These are phyloP conservation scores for Mortierella claussenii DNA, from an alignment of 192 early-diverging fungal genomes.

Conservation along the genomic window DNA sequence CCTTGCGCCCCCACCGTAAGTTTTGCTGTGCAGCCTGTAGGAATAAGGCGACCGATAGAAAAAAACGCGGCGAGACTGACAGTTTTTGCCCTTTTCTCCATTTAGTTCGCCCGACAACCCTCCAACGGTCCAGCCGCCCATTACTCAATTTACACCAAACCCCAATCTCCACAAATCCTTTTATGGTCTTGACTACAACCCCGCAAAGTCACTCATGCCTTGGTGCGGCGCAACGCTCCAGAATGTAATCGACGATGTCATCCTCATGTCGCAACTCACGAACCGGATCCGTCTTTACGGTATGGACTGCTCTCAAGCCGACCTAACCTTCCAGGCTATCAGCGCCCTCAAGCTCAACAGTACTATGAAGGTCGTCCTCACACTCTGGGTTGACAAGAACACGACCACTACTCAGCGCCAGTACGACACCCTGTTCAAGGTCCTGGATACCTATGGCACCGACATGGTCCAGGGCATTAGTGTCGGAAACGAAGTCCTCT, in stretches of 20 bases:
- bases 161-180: conserved; percentile 51
- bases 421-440: conserved; percentile 44
- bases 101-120: conserved; percentile 23
- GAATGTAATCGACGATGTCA: conserved; percentile 53
- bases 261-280: conserved; percentile 54
- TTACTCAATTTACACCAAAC: conserved; percentile 40
- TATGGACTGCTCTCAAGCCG: conserved; percentile 56
- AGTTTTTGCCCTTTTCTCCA: background rate
- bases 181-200: conserved; percentile 57
- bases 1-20: conserved; percentile 31
- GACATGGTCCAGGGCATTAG: conserved; percentile 56
- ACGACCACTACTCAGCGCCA: conserved; percentile 49
- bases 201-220: conserved; percentile 45
- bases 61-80: background rate
- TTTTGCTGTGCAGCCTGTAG: conserved; percentile 2
- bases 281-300: conserved; percentile 57
- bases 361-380: conserved; percentile 54
- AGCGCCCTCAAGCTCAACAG: conserved; percentile 38
- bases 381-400: conserved; percentile 58
- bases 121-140: conserved; percentile 2
- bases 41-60: too few species aligned
- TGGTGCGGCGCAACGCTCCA: conserved; percentile 52
- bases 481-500: conserved; percentile 60
- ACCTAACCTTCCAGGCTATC: conserved; percentile 51
- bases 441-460: conserved; percentile 45